Evolutionary conservation across 2,329 filamentous ascomycete species (phyloP).

Genomic region (Diaporthe sp.): DNA sequence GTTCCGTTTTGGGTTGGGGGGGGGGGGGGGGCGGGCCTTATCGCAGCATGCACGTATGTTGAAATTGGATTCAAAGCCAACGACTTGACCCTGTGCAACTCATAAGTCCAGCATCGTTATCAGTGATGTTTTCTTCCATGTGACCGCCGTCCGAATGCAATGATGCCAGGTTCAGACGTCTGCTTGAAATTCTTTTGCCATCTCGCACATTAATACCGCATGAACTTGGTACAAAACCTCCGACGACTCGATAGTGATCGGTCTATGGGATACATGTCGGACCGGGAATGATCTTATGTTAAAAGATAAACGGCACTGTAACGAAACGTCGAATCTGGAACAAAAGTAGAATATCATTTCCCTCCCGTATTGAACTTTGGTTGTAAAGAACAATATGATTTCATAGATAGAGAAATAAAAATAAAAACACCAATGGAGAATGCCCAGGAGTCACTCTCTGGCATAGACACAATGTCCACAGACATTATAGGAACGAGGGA

Average conservation of each 20-base stretch:
- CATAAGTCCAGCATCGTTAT: no score
- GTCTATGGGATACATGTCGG: neutral
- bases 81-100: no score
- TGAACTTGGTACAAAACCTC: neutral
- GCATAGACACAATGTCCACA: neutral
- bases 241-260: neutral
- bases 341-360: neutral
- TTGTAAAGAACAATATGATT: neutral
- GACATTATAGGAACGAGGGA: neutral
- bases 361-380: neutral
- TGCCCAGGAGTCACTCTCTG: neutral
- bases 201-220: neutral
- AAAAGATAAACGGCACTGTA: neutral
- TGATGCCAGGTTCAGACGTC: neutral
- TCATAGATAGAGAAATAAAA: neutral
- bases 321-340: neutral
- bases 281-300: neutral
- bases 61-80: neutral
- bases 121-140: neutral
- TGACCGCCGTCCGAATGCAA: neutral
- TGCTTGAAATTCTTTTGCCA: neutral
- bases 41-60: neutral
- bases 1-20: no score
- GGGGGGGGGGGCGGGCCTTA: no score
- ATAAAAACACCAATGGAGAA: neutral